Conservation (phyloP, 345 rosid genomes). For the Populus nigra region DNA sequence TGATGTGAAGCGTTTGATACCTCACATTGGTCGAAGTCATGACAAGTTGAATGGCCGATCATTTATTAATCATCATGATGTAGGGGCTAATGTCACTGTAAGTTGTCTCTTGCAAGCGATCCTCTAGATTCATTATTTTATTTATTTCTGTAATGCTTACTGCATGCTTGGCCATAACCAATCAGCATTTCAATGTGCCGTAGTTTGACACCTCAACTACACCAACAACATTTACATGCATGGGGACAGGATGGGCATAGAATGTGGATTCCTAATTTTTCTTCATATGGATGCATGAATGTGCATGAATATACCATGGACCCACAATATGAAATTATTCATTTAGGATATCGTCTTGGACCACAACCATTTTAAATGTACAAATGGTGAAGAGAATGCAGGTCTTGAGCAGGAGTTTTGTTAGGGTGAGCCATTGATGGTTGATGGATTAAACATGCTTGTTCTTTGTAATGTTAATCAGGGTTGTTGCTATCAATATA, state of each 20-base stretch:
- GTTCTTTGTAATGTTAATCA: not conserved
- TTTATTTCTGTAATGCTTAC: constrained; percentile 2
- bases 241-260: not conserved
- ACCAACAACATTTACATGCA: not conserved
- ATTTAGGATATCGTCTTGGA: not conserved
- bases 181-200: not conserved
- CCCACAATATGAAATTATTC: not conserved
- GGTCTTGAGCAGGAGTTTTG: not conserved
- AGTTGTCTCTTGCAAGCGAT: constrained; percentile 30
- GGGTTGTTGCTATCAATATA: not conserved
- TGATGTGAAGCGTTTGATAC: constrained; percentile 66
- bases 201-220: not conserved
- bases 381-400: no score
- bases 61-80: constrained; percentile 72
- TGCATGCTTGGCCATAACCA: not conserved
- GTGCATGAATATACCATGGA: not conserved
- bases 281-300: not conserved
- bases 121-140: constrained; percentile 8
- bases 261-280: not conserved
- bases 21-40: constrained; percentile 77
- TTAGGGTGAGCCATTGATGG: not conserved
- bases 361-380: not conserved
- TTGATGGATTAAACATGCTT: not conserved
- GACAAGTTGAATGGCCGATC: constrained; percentile 72
- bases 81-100: constrained; percentile 93